Base-by-base conservation (phyloP, 148 eudicot species). In the Rhododendron molle region DNA sequence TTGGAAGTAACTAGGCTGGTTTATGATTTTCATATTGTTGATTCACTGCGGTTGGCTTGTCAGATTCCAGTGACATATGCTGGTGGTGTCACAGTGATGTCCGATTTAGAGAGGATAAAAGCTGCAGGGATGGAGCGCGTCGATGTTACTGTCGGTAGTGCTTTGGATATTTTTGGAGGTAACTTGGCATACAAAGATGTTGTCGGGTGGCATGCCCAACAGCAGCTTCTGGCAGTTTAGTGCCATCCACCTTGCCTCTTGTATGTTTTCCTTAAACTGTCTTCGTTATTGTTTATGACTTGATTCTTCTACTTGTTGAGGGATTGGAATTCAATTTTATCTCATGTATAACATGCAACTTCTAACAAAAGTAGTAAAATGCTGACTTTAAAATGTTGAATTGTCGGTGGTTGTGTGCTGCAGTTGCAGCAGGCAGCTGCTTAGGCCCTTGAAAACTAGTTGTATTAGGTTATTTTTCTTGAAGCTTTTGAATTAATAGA, bases 21-120 rank as follows among this genome's bases (percentile, higher is more conserved):
- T 46, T 16, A 43, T 49, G 36, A 7, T 13, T 38, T 40, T 73
- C 2, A 3, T 26, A n/a, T 80, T 76, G 3, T 82, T 50, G 49
- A 83, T 78, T 85, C 54, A 13, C 58, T 73, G 67, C 34, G 58
- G 34, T 76, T 80, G 85, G 60, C 12, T 67, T 83, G 87, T 65
- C 91, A 97, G 98, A 95, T 97, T 88, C 98, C 98, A 0, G 98
- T 94, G 88, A 97, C 98, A 20, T 97, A 97, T 91, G 99, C 99
- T 84, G 99, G 99, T 84, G 99, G 99, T 47, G 99, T 97, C 58
- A 94, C 96, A 0, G 90, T 88, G 73, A 87, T 95, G 93, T 90
- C 89, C 76, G 98, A 97, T 85, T 89, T 97, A 81, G 98, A 97
- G 91, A 92, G 84, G 85, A 97, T 97, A 87, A 94, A 92, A 88